Evolutionary conservation across 768 basidiomycete genomes (phyloP).

Genomic region (Guyanaporus albipodus): DNA sequence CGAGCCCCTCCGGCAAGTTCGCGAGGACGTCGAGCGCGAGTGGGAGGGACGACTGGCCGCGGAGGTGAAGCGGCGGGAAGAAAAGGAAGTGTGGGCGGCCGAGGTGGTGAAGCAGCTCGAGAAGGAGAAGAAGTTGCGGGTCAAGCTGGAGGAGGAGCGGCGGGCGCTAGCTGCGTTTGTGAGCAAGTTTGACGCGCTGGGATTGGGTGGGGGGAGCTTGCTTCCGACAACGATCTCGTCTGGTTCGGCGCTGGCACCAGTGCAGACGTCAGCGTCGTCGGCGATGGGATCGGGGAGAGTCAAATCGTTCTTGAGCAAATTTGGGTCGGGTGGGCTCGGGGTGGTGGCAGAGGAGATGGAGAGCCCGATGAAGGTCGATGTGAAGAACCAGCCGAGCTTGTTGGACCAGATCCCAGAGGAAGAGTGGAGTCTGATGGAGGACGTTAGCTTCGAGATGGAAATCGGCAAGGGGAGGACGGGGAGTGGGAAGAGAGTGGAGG

Average conservation of each 20-base stretch:
- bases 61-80: slow-evolving; percentile 57
- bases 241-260: not conserved
- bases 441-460: slow-evolving; percentile 53
- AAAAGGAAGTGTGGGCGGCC: slow-evolving; percentile 68
- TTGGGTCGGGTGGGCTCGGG: slow-evolving; percentile 21
- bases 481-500: slow-evolving; percentile 32
- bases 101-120: slow-evolving; percentile 75
- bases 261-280: not conserved
- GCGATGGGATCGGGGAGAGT: slow-evolving; percentile 36
- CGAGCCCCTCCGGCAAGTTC: slow-evolving; percentile 59
- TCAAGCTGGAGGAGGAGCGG: slow-evolving; percentile 72
- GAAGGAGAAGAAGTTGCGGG: slow-evolving; percentile 69
- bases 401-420: slow-evolving; percentile 60
- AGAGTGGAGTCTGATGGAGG: slow-evolving; percentile 43
- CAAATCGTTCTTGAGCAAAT: slow-evolving; percentile 46
- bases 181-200: slow-evolving; percentile 73
- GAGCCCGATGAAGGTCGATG: slow-evolving; percentile 52
- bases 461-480: slow-evolving; percentile 18
- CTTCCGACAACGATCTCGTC: slow-evolving; percentile 34
- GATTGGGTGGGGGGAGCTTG: slow-evolving; percentile 39
- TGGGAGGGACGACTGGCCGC: slow-evolving; percentile 58
- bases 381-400: slow-evolving; percentile 46
- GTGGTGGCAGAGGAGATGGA: slow-evolving; percentile 32
- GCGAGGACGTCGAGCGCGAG: slow-evolving; percentile 73
- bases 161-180: slow-evolving; percentile 78